Percentiles rank a stretch among this genome's conserved stretches.
Evolutionary conservation across 2,329 filamentous ascomycete genomes (phyloP).

Genomic region (Thelonectria olida): DNA sequence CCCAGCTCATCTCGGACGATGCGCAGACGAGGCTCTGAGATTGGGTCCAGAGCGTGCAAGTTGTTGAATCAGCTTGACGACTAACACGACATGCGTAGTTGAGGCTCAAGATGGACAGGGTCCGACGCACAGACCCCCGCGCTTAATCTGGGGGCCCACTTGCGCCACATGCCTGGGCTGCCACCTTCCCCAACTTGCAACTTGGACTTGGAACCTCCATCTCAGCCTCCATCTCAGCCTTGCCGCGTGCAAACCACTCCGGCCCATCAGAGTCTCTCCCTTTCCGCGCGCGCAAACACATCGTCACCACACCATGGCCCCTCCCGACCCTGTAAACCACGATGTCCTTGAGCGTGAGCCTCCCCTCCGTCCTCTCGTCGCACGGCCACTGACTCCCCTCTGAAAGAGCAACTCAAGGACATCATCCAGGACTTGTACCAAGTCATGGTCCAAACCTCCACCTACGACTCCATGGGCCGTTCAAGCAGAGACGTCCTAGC

Average conservation of each 20-base stretch:
- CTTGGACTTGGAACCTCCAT: neutral
- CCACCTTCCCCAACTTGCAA: neutral
- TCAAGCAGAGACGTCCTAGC: constrained; percentile 66
- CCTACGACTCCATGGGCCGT: constrained; percentile 64
- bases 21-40: too few relatives aligned
- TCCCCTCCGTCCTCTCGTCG: neutral
- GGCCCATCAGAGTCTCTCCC: neutral
- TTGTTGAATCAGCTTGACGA: too few relatives aligned
- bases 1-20: too few relatives aligned
- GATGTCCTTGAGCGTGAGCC: constrained; percentile 51
- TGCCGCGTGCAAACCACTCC: neutral
- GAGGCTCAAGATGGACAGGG: too few relatives aligned
- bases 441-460: constrained; percentile 69
- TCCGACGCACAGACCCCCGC: neutral
- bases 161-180: neutral
- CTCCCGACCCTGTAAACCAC: constrained; percentile 51
- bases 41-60: too few relatives aligned
- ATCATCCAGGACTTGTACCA: constrained; percentile 72
- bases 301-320: constrained; percentile 57
- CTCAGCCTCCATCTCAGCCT: neutral
- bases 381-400: neutral
- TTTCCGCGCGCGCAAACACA: too few relatives aligned
- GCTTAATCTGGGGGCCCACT: neutral
- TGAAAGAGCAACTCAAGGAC: constrained; percentile 69
- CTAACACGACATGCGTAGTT: too few relatives aligned